Evolutionary conservation across 345 rosid genomes (phyloP).

Genomic region (Eucalyptus camaldulensis): DNA sequence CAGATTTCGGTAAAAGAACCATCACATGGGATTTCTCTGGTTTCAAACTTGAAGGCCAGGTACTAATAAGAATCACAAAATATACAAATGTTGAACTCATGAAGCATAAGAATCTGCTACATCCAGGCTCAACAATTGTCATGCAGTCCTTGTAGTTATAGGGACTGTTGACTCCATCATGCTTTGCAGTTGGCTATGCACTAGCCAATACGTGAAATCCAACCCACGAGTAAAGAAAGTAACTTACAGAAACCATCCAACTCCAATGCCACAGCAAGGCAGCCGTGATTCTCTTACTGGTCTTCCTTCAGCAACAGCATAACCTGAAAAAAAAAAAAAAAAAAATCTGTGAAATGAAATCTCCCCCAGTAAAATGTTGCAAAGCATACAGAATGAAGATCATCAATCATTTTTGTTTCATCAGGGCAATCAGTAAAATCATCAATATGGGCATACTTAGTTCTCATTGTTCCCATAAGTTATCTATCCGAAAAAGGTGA

Average conservation of each 20-base stretch:
- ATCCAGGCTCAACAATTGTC: background rate
- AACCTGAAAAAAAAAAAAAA: conserved; percentile 36
- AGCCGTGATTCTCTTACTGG: conserved; percentile 63
- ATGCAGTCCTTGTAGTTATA: background rate
- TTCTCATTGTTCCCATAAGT: background rate
- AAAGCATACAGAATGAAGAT: background rate
- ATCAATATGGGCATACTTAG: background rate
- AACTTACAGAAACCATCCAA: conserved; percentile 91
- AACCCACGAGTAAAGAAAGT: background rate
- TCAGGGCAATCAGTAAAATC: background rate
- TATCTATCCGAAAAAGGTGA: background rate
- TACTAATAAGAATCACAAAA: background rate
- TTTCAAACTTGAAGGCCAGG: background rate
- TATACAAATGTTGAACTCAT: background rate
- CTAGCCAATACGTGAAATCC: background rate
- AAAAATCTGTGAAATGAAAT: background rate
- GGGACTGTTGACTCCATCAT: background rate
- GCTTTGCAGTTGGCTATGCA: background rate
- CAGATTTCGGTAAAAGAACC: background rate
- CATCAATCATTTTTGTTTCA: background rate
- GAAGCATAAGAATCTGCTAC: background rate
- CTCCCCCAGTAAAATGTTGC: background rate
- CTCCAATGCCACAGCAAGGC: conserved; percentile 84
- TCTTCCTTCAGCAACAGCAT: conserved; percentile 84
- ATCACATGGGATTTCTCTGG: background rate